phyloP scores from a whole-genome alignment of 75 land plant genomes.

The Isoetes taiwanensis region DNA sequence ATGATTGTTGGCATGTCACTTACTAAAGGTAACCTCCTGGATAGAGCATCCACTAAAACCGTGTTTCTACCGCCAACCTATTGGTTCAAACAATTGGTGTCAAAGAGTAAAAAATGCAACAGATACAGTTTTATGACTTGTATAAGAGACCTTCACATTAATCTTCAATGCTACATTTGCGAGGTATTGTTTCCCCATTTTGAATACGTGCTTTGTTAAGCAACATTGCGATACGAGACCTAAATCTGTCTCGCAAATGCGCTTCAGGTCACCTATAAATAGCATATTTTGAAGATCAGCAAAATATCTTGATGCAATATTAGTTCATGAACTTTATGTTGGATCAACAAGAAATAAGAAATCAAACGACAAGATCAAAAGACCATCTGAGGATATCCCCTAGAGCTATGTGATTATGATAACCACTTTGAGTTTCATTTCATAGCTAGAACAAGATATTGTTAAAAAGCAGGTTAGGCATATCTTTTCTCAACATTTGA shows the following conservation, averaged over 20 bases:
- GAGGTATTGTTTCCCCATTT: conserved; percentile 73
- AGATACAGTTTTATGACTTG: not conserved
- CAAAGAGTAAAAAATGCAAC: not conserved
- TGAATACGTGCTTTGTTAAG: conserved; percentile 77
- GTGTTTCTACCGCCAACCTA: conserved; percentile 92
- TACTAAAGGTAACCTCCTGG: conserved; percentile 59
- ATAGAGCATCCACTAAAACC: conserved; percentile 68
- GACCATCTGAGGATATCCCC: no score
- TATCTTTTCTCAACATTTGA: no score
- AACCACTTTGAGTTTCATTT: no score
- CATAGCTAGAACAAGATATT: no score
- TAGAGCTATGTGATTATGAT: no score
- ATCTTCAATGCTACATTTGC: conserved; percentile 89
- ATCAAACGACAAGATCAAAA: no score
- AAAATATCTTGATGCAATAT: no score
- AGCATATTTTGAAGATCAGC: no score
- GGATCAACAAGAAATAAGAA: no score
- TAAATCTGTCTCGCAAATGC: conserved; percentile 93
- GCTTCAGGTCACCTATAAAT: conserved; percentile 78
- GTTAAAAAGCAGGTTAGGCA: no score
- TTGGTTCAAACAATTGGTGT: not conserved
- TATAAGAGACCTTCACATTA: conserved; percentile 61
- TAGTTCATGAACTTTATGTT: no score
- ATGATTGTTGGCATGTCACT: conserved; percentile 86
- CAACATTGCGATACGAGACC: conserved; percentile 89